Conservation (phyloP, 441 rosid genomes). For the Adansonia madagascariensis region DNA sequence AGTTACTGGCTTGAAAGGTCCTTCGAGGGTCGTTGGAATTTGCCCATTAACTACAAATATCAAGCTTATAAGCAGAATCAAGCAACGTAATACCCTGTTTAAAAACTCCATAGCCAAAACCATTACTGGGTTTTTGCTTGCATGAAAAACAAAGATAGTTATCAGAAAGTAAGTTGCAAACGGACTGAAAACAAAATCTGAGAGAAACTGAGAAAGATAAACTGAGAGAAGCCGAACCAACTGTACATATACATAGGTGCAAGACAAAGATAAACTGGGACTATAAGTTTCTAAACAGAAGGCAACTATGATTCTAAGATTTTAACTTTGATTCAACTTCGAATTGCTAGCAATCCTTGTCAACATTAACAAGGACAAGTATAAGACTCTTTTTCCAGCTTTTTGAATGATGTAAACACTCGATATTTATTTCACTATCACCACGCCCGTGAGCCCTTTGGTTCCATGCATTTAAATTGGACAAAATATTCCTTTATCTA, state of each 20-base stretch:
- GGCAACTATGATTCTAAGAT: not conserved
- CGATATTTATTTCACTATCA: no score
- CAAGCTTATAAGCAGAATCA: constrained; percentile 18
- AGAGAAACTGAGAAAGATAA: not conserved
- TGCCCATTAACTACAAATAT: constrained; percentile 7
- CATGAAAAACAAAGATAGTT: not conserved
- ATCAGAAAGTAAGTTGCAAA: not conserved
- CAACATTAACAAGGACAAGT: no score
- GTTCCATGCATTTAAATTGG: no score
- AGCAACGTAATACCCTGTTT: constrained; percentile 10
- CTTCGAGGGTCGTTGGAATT: constrained; percentile 54
- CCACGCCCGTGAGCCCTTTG: no score
- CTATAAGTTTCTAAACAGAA: not conserved
- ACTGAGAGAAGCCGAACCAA: not conserved
- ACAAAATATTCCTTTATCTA: no score
- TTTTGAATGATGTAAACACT: no score
- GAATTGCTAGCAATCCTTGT: no score
- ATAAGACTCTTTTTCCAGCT: no score
- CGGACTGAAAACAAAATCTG: not conserved
- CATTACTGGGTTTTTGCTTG: not conserved
- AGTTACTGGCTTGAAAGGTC: constrained; percentile 63
- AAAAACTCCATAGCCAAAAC: not conserved
- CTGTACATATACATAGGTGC: not conserved
- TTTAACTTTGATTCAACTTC: not conserved
- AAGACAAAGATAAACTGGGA: no score